These are phyloP conservation scores for Mycena chlorophos DNA, from an alignment of 768 basidiomycete genomes.

Conservation along the genomic window DNA sequence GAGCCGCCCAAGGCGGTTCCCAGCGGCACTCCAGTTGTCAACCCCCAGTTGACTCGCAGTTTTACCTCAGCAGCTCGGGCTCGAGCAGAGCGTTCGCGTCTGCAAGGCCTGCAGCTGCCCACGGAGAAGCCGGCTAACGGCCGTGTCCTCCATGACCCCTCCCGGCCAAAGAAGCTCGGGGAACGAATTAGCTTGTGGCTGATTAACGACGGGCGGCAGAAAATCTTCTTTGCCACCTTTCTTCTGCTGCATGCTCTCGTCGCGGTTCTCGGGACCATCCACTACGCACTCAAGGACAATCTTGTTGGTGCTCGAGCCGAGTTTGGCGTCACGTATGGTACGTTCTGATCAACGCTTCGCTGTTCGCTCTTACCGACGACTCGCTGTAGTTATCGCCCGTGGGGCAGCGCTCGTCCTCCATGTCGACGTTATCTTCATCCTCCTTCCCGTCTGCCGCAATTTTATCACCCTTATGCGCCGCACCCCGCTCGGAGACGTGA, in stretches of 20 bases:
- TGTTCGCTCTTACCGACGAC: neutral
- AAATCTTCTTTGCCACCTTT: slow-evolving; percentile 60
- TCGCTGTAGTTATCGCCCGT: slow-evolving; percentile 74
- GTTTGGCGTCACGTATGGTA: slow-evolving; percentile 63
- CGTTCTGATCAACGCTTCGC: neutral
- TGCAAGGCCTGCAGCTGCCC: slow-evolving; percentile 59
- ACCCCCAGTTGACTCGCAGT: slow-evolving; percentile 10
- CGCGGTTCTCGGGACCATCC: slow-evolving; percentile 52
- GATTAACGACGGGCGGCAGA: slow-evolving; percentile 65
- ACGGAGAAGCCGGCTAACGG: slow-evolving; percentile 22
- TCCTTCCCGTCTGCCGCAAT: slow-evolving; percentile 93
- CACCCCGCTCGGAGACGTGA: slow-evolving; percentile 80
- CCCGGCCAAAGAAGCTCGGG: slow-evolving; percentile 33
- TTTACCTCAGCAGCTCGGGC: slow-evolving; percentile 51
- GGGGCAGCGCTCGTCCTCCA: slow-evolving; percentile 88
- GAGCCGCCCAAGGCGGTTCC: slow-evolving; percentile 25
- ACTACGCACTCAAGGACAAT: slow-evolving; percentile 66
- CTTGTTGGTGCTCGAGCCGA: slow-evolving; percentile 49
- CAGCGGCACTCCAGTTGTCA: slow-evolving; percentile 20
- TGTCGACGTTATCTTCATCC: slow-evolving; percentile 89
- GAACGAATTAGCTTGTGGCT: slow-evolving; percentile 50
- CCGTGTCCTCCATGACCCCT: slow-evolving; percentile 33
- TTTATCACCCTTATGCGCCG: slow-evolving; percentile 88
- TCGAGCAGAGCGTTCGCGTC: slow-evolving; percentile 56
- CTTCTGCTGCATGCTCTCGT: slow-evolving; percentile 62